Conservation (phyloP, 495 filamentous ascomycete genomes). For the Penicillium egyptiacum region DNA sequence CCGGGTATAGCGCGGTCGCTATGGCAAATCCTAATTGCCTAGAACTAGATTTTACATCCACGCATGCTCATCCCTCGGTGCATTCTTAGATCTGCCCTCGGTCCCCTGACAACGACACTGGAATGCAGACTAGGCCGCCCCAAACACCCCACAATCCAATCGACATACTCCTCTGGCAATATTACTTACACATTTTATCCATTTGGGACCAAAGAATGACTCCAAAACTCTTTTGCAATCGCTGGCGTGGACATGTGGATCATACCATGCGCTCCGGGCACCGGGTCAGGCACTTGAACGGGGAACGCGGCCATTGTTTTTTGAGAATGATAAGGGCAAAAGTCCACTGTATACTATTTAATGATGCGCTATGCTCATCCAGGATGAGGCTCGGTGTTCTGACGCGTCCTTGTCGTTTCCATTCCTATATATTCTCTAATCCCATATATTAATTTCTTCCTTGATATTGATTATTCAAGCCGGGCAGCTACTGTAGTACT, state of each 20-base stretch:
- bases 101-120: slow-evolving; percentile 27
- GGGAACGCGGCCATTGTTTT: slow-evolving; percentile 20
- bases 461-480: slow-evolving; percentile 4
- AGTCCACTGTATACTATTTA: slow-evolving; percentile 25
- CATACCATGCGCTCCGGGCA: slow-evolving; percentile 20
- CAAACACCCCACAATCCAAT: slow-evolving; percentile 16
- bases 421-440: background rate
- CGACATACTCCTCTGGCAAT: background rate
- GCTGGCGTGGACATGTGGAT: slow-evolving; percentile 20
- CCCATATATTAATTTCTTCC: background rate
- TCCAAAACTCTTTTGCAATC: background rate
- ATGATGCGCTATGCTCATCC: background rate
- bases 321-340: slow-evolving; percentile 19
- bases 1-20: background rate
- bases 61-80: background rate
- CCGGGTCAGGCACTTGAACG: slow-evolving; percentile 13
- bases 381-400: background rate
- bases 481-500: background rate
- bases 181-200: background rate
- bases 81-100: slow-evolving; percentile 24
- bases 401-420: background rate
- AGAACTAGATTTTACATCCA: background rate
- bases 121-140: slow-evolving; percentile 23
- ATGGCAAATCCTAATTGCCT: background rate
- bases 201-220: background rate